Evolutionary conservation across 331 rosid genomes (phyloP).

Genomic region (Prunus yedoensis): DNA sequence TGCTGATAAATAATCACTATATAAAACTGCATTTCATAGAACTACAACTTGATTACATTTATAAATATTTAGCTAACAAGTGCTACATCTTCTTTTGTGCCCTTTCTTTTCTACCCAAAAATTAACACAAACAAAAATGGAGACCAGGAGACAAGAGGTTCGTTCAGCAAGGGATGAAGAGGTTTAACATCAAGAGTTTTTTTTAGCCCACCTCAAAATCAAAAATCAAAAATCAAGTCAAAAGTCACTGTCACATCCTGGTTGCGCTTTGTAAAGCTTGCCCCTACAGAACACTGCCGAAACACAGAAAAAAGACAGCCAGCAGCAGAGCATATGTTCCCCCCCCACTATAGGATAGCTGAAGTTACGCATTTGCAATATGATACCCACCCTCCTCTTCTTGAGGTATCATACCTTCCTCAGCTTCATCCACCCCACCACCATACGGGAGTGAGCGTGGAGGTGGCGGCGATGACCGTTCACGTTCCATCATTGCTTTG

Average conservation of each 20-base stretch:
- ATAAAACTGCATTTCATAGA: constrained; percentile 12
- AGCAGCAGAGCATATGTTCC: neutral
- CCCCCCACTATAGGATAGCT: neutral
- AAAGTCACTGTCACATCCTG: constrained; percentile 12
- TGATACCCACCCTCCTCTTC: constrained; percentile 14
- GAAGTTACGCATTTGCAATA: neutral
- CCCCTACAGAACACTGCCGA: constrained; percentile 9
- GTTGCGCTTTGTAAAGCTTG: constrained; percentile 18
- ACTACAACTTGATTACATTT: constrained; percentile 26
- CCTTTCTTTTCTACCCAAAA: constrained; percentile 22
- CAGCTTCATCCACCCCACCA: constrained; percentile 50
- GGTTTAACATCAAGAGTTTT: neutral
- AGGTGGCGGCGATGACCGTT: constrained; percentile 29
- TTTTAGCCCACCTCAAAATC: constrained; percentile 3
- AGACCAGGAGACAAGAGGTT: neutral
- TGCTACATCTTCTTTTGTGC: constrained; percentile 20
- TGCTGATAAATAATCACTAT: neutral
- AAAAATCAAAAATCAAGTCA: constrained; percentile 7
- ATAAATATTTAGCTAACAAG: constrained; percentile 6
- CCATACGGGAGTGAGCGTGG: too few species aligned
- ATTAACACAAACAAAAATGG: neutral
- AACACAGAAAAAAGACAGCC: neutral
- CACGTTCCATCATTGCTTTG: constrained; percentile 53
- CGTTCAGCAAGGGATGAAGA: neutral
- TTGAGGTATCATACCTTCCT: constrained; percentile 69